A percentile compares a stretch with the other conserved stretches of the same genome.
These are phyloP conservation scores for Phytophthora litchii DNA, from an alignment of 352 stramenopile genomes.

Conservation along the genomic window DNA sequence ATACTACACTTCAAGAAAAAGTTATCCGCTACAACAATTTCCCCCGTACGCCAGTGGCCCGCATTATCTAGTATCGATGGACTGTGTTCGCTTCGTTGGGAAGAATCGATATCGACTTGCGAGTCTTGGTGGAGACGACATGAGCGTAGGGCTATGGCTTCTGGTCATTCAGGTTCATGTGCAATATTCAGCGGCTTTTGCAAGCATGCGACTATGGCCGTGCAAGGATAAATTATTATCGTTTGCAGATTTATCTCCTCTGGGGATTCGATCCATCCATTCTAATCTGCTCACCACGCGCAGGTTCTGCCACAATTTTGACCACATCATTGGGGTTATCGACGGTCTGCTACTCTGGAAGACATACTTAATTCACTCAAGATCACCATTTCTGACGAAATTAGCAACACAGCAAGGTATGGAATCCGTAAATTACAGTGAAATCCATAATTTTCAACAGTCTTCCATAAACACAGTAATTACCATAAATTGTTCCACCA, in stretches of 20 bases:
- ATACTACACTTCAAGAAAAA: slow-evolving; percentile 6
- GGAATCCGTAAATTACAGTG: too few species aligned
- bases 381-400: background rate
- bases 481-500: too few species aligned
- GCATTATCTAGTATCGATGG: slow-evolving; percentile 52
- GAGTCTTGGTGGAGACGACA: slow-evolving; percentile 50
- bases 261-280: slow-evolving; percentile 13
- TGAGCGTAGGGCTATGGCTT: slow-evolving; percentile 62
- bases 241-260: slow-evolving; percentile 11
- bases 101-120: slow-evolving; percentile 35
- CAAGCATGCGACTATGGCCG: background rate
- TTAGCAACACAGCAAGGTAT: background rate
- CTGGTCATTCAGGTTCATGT: slow-evolving; percentile 54
- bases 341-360: too few species aligned
- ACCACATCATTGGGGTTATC: background rate
- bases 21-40: slow-evolving; percentile 37
- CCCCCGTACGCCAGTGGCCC: slow-evolving; percentile 41
- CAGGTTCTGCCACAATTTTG: slow-evolving; percentile 9
- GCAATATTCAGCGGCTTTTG: slow-evolving; percentile 1
- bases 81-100: slow-evolving; percentile 49
- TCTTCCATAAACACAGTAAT: too few species aligned
- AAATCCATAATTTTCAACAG: too few species aligned
- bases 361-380: background rate
- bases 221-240: slow-evolving; percentile 11
- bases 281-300: slow-evolving; percentile 5